Conservation (phyloP, 2,329 filamentous ascomycete genomes). For the Ceratocystis huliohia region DNA sequence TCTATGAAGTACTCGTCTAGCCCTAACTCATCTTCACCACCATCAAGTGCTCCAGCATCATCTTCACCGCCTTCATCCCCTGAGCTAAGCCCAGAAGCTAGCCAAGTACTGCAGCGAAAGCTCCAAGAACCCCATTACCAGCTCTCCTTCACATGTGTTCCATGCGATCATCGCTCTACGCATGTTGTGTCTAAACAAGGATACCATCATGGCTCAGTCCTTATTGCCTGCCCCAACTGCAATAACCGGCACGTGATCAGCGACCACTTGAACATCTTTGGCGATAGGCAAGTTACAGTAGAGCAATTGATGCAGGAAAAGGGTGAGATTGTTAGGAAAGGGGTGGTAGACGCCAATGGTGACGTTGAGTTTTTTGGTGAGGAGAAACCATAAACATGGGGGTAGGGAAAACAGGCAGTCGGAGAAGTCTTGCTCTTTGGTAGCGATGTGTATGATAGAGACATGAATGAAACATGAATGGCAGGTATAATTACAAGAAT, state of each 20-base stretch:
- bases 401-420: background rate
- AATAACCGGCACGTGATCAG: conserved; percentile 81
- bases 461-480: too few species aligned
- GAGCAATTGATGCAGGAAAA: conserved; percentile 67
- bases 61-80: conserved; percentile 12
- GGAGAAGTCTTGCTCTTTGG: background rate
- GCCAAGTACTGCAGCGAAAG: conserved; percentile 27
- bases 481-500: too few species aligned
- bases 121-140: conserved; percentile 58
- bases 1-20: background rate
- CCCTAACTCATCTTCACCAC: background rate
- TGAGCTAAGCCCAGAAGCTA: conserved; percentile 22
- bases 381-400: background rate
- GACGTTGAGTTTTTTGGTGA: conserved; percentile 80
- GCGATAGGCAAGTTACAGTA: conserved; percentile 54
- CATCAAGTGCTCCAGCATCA: background rate
- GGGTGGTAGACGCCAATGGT: conserved; percentile 60
- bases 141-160: conserved; percentile 84
- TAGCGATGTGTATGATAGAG: conserved; percentile 7
- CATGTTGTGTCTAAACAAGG: conserved; percentile 88
- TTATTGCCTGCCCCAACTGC: conserved; percentile 80
- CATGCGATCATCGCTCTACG: conserved; percentile 65
- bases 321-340: conserved; percentile 60
- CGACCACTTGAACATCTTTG: conserved; percentile 74
- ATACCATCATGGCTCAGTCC: conserved; percentile 78